A percentile compares a stretch with the other conserved stretches of the same genome.
Evolutionary conservation across 1,284 basidiomycete genomes (phyloP).

Genomic region (Porogramme epimiltina): DNA sequence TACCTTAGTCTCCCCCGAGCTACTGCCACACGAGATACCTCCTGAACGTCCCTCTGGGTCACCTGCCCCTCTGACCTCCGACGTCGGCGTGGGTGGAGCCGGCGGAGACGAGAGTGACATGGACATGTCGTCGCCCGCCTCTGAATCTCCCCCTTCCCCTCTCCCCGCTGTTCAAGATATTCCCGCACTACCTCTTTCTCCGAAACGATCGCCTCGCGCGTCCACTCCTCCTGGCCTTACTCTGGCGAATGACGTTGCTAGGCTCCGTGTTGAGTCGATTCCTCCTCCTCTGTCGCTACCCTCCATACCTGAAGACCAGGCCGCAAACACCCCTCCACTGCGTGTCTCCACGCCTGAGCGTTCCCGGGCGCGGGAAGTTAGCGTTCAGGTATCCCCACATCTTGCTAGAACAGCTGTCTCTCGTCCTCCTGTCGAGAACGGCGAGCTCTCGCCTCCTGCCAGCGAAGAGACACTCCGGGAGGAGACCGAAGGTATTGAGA

Average conservation of each 20-base stretch:
- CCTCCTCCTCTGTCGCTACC: neutral
- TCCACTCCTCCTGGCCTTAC: neutral
- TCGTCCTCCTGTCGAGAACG: slow-evolving; percentile 9
- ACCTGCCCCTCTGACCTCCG: slow-evolving; percentile 15
- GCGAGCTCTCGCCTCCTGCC: slow-evolving; percentile 18
- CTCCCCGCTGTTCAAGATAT: neutral
- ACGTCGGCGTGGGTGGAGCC: slow-evolving; percentile 8
- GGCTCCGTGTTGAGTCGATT: neutral
- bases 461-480: slow-evolving; percentile 21
- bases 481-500: slow-evolving; percentile 13
- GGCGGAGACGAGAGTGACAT: slow-evolving; percentile 22
- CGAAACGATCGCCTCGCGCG: neutral
- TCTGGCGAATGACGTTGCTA: neutral
- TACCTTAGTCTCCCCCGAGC: slow-evolving; percentile 9
- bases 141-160: slow-evolving; percentile 6
- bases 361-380: neutral
- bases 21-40: slow-evolving; percentile 1
- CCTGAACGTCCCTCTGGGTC: slow-evolving; percentile 13
- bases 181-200: neutral
- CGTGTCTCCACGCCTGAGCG: neutral
- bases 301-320: neutral
- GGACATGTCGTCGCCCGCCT: slow-evolving; percentile 25
- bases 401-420: neutral
- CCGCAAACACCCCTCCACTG: neutral
- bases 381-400: slow-evolving; percentile 8